A percentile compares a stretch with the other conserved stretches of the same genome.
Conservation (phyloP, 2,329 filamentous ascomycete species). For the Calycina herbarum region DNA sequence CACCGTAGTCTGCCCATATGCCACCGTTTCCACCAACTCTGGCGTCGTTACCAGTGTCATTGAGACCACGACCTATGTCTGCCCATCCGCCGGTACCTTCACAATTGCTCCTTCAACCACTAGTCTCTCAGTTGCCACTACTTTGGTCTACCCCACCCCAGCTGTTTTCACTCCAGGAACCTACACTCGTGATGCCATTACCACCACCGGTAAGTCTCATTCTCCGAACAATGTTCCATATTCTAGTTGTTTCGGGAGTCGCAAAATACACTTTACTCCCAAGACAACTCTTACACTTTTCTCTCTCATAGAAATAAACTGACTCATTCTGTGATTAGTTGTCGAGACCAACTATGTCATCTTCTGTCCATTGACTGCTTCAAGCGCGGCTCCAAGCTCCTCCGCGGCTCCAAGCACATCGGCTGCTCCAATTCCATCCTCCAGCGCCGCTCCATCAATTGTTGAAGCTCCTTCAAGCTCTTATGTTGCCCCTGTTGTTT, state of each 20-base stretch:
- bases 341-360: constrained; percentile 68
- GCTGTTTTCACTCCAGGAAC: constrained; percentile 67
- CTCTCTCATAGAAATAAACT: no score
- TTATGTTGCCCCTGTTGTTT: constrained; percentile 41
- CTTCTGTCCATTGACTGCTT: constrained; percentile 65
- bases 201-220: constrained; percentile 50
- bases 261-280: no score
- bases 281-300: no score
- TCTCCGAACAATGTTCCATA: no score
- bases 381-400: constrained; percentile 10
- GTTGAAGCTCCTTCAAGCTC: background rate
- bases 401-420: background rate
- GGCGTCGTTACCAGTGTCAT: constrained; percentile 56
- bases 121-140: constrained; percentile 52
- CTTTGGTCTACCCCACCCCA: constrained; percentile 65
- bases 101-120: constrained; percentile 71
- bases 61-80: constrained; percentile 69
- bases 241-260: no score
- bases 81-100: constrained; percentile 73
- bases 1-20: constrained; percentile 69
- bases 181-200: constrained; percentile 68
- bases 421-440: background rate
- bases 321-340: constrained; percentile 44
- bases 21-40: constrained; percentile 59
- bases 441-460: constrained; percentile 47